Conservation (phyloP, 139 green algal species). For the Coelastrella sp. region DNA sequence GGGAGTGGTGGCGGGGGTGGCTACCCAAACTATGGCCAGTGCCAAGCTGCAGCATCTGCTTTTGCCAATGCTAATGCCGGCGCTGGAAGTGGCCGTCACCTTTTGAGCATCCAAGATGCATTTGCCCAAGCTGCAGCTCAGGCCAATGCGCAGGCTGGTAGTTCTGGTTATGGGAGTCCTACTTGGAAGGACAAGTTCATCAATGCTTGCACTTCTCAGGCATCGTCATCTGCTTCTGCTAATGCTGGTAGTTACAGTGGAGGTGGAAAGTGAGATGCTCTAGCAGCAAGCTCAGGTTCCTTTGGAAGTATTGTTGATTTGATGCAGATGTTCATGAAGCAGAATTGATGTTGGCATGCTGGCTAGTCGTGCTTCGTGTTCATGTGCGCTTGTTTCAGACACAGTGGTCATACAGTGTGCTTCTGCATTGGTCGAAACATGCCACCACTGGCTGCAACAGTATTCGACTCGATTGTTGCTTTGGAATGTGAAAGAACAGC, state of each 20-base stretch:
- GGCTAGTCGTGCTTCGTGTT: no score
- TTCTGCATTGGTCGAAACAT: no score
- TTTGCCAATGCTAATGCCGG: background rate
- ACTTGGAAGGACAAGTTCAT: background rate
- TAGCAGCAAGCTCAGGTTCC: no score
- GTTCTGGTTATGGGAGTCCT: background rate
- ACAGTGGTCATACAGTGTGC: no score
- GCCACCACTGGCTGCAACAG: no score
- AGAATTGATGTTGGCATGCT: no score
- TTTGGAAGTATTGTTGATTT: no score
- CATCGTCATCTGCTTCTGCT: background rate
- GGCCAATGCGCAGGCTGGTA: background rate
- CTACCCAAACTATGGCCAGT: background rate
- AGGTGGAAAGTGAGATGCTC: no score
- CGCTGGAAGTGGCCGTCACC: background rate
- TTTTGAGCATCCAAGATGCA: background rate
- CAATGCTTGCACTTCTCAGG: background rate
- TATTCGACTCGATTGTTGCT: no score
- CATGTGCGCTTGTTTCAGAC: no score
- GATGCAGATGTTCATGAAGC: no score
- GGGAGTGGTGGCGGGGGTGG: background rate
- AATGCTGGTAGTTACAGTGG: background rate
- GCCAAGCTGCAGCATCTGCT: background rate
- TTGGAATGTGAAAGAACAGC: no score
- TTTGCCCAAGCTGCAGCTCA: background rate